These are phyloP conservation scores for Lavandula angustifolia DNA, from an alignment of 257 asterid species.

Conservation along the genomic window DNA sequence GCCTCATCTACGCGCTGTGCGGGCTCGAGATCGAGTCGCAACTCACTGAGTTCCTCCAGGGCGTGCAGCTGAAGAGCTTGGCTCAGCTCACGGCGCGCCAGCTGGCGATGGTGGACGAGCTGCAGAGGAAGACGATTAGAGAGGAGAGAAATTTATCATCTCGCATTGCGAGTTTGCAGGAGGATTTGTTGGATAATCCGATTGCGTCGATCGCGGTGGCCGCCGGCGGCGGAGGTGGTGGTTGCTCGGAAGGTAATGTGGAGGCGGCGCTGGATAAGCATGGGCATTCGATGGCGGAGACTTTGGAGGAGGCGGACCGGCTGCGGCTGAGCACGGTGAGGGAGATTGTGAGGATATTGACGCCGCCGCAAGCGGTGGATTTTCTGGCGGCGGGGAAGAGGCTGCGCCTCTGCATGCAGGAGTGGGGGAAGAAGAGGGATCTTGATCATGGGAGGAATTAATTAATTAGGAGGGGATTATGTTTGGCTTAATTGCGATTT, in stretches of 20 bases:
- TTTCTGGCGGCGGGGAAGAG: conserved; percentile 52
- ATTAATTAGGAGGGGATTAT: background rate
- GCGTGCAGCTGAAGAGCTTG: conserved; percentile 29
- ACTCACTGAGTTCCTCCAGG: conserved; percentile 40
- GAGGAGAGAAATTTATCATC: conserved; percentile 43
- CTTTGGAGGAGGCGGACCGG: conserved; percentile 48
- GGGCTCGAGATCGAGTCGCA: conserved; percentile 44
- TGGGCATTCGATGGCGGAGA: conserved; percentile 32
- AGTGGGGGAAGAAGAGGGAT: conserved; percentile 55
- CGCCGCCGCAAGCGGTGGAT: conserved; percentile 59
- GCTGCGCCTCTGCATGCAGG: conserved; percentile 43
- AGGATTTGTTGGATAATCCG: conserved; percentile 43
- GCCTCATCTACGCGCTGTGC: conserved; percentile 47
- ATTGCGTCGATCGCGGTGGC: conserved; percentile 34
- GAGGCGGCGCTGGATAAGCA: conserved; percentile 47
- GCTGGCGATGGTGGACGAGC: conserved; percentile 36
- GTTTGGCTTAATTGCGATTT: background rate
- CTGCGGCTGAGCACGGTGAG: conserved; percentile 44
- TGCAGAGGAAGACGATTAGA: conserved; percentile 39
- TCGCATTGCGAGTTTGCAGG: conserved; percentile 46
- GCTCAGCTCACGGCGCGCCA: conserved; percentile 41
- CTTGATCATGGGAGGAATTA: conserved; percentile 39
- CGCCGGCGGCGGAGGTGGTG: background rate
- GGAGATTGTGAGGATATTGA: conserved; percentile 42
- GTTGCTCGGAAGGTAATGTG: background rate